Evolutionary conservation across 345 rosid genomes (phyloP), one percentile per base, ranked within the genome.

Genomic region (Rhizophora mangle): DNA sequence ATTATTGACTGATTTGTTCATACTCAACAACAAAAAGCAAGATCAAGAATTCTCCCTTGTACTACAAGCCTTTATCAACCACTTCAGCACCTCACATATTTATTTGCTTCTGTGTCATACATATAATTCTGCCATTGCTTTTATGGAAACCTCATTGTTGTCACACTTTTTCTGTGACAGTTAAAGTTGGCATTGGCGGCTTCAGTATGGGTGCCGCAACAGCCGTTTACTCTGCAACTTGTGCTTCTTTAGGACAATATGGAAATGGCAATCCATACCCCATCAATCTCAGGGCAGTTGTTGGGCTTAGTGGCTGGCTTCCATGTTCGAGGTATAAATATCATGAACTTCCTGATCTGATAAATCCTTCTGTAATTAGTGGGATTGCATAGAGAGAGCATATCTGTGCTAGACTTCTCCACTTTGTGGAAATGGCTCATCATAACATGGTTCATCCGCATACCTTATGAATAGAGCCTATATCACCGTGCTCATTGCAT

Each of bases 201-300:
- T 77, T 77, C 70, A 77, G 80, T 5, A 77, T 77, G 76, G 80
- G 80, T 51, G 80, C 67, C 29, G 80, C 80, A 58, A 77, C 70
- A 18, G 80, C 80, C 6, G 60, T 77, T 68, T 68, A 77, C 49
- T 77, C 80, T 20, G 80, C 76, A 31, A 77, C 70, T 37, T 77
- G 80, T 67, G 72, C 73, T 51, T 73, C 69, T 39, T 19, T 72
- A 47, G 80, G 76, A 54, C 76, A 70, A 52, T 77, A 67, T 52
- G 71, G 70, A 22, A 77, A 72, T 47, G 74, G 76, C 37, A 68
- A 64, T 10, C 26, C 60, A 26, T 77, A 77, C 55, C 61, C 66
- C 51, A 68, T 72, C 56, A 72, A 72, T 67, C 76, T 72, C 73
- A 68, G 64, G 54, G 80, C 76, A 27, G 76, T 77, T 37, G 76